Conservation (phyloP, 2,329 filamentous ascomycete species). For the Sporothrix pseudoabietina region DNA sequence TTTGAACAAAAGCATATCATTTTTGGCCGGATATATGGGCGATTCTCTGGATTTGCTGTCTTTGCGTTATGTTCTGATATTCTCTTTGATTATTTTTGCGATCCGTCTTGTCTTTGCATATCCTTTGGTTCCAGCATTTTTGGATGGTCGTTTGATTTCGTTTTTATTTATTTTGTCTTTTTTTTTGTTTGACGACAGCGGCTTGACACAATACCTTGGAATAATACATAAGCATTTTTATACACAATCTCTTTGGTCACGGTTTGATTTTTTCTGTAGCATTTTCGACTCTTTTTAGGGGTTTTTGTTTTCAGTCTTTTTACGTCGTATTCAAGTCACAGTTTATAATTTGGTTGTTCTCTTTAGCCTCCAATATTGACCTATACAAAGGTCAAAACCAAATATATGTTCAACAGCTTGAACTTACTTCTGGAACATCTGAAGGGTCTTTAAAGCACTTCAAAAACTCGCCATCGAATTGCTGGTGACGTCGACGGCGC, state of each 20-base stretch:
- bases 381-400: no score
- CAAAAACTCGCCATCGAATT: neutral
- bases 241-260: no score
- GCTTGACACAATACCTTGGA: constrained; percentile 6
- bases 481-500: constrained; percentile 2
- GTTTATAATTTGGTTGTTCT: no score
- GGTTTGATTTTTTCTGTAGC: no score
- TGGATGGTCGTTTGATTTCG: neutral
- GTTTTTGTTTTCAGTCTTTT: no score
- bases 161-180: neutral
- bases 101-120: neutral
- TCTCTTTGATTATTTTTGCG: neutral
- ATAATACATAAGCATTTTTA: neutral
- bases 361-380: no score
- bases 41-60: neutral
- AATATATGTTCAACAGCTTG: no score
- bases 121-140: constrained; percentile 2
- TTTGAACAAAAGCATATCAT: neutral
- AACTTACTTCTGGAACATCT: no score
- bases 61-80: neutral
- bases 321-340: no score
- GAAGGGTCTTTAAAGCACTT: no score
- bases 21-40: neutral
- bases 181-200: neutral
- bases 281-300: no score